Evolutionary conservation across 345 rosid species (phyloP).

Genomic region (Kandelia obovata): DNA sequence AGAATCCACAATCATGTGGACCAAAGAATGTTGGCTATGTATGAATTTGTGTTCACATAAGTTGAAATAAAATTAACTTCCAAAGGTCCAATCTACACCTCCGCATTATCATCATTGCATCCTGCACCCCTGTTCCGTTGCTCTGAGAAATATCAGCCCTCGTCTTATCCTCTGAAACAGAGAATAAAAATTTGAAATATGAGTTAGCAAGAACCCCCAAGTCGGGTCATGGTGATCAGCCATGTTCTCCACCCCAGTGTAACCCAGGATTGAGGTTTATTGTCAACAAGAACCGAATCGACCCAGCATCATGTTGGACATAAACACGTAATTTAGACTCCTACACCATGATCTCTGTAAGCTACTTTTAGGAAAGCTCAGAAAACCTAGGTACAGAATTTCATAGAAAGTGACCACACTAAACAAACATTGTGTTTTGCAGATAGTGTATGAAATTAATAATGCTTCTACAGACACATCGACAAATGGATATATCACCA

Average conservation of each 20-base stretch:
- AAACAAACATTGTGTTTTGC: too few relatives aligned
- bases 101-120: conserved; percentile 37
- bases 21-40: conserved; percentile 32
- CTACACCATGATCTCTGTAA: background rate
- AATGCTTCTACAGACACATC: background rate
- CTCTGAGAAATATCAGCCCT: conserved; percentile 57
- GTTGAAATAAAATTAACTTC: background rate
- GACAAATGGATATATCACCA: background rate
- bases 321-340: background rate
- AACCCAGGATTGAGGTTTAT: background rate
- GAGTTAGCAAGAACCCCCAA: background rate
- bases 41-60: background rate
- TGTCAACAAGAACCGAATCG: too few relatives aligned
- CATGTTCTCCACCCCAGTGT: background rate
- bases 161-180: conserved; percentile 71
- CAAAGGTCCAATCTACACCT: background rate
- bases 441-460: too few relatives aligned
- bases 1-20: conserved; percentile 26
- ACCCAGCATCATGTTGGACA: background rate
- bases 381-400: background rate
- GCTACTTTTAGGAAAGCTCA: too few relatives aligned
- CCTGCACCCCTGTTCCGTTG: conserved; percentile 68
- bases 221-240: background rate
- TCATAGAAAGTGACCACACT: too few relatives aligned
- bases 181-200: background rate